A percentile compares a stretch with the other conserved stretches of the same genome.
Conservation (phyloP, 1,284 basidiomycete species). For the Schizopora paradoxa region DNA sequence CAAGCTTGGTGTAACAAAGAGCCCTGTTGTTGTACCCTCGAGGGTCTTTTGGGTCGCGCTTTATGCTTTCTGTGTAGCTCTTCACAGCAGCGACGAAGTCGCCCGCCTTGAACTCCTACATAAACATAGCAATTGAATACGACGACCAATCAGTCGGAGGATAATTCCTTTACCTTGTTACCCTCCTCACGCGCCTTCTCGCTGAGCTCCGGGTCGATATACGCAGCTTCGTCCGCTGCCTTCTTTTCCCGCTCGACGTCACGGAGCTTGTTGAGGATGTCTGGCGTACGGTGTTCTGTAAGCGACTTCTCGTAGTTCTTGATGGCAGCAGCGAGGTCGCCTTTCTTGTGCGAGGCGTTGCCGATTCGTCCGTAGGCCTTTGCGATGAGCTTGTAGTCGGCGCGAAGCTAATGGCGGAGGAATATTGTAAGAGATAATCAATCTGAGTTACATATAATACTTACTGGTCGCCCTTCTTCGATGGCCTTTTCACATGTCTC, state of each 20-base stretch:
- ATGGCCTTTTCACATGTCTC: conserved; percentile 92
- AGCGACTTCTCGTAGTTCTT: conserved; percentile 90
- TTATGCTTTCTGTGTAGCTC: conserved; percentile 93
- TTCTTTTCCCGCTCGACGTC: conserved; percentile 76
- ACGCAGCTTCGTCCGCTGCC: conserved; percentile 77
- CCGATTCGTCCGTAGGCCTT: conserved; percentile 92
- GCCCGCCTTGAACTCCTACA: conserved; percentile 91
- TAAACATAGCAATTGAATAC: too few relatives aligned
- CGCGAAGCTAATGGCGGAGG: conserved; percentile 49
- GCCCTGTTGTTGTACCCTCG: conserved; percentile 97
- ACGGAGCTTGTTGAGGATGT: conserved; percentile 87
- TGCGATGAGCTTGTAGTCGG: conserved; percentile 77
- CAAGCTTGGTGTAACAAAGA: conserved; percentile 93
- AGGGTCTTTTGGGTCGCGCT: conserved; percentile 87
- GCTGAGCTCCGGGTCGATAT: conserved; percentile 86
- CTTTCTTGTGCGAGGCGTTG: conserved; percentile 79
- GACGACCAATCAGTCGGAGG: too few relatives aligned
- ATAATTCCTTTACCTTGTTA: too few relatives aligned
- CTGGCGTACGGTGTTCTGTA: conserved; percentile 94
- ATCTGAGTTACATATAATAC: conserved; percentile 20
- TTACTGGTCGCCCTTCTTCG: conserved; percentile 81
- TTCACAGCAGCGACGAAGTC: conserved; percentile 92
- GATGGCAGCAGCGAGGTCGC: conserved; percentile 75
- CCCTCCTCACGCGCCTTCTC: conserved; percentile 87
- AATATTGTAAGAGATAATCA: conserved; percentile 6